Percentiles rank a stretch among this genome's conserved stretches.
Evolutionary conservation across 768 basidiomycete genomes (phyloP).

Genomic region (Tricholoma sp.): DNA sequence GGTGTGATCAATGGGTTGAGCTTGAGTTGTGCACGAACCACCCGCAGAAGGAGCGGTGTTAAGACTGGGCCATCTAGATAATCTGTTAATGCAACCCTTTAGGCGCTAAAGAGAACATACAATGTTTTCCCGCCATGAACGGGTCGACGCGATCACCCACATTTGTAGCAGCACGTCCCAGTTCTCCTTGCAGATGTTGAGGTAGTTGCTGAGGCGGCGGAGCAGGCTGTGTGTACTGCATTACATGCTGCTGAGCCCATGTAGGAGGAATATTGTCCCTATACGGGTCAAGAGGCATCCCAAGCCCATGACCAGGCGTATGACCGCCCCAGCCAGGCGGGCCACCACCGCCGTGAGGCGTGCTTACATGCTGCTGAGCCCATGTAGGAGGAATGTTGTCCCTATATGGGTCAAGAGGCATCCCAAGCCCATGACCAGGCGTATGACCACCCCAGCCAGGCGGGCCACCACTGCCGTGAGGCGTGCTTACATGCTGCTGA

Average conservation of each 20-base stretch:
- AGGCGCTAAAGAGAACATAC: conserved; percentile 4
- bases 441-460: not conserved
- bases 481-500: no score
- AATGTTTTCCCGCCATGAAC: conserved; percentile 15
- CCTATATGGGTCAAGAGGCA: not conserved
- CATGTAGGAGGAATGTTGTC: not conserved
- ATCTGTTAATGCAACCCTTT: not conserved
- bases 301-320: conserved; percentile 1
- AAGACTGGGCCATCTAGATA: conserved; percentile 65
- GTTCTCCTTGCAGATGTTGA: not conserved
- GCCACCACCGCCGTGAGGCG: not conserved
- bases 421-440: not conserved
- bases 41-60: conserved; percentile 48
- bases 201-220: not conserved
- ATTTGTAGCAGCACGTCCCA: conserved; percentile 4
- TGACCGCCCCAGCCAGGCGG: not conserved
- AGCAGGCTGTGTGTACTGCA: conserved; percentile 4
- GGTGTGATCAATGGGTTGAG: conserved; percentile 63
- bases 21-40: conserved; percentile 40
- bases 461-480: not conserved
- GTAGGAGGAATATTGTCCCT: not conserved
- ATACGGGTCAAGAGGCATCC: not conserved
- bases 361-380: no score
- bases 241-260: not conserved
- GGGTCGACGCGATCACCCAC: conserved; percentile 12